phyloP scores from a whole-genome alignment of 2,329 filamentous ascomycete species.

The Xylaria sp. region DNA sequence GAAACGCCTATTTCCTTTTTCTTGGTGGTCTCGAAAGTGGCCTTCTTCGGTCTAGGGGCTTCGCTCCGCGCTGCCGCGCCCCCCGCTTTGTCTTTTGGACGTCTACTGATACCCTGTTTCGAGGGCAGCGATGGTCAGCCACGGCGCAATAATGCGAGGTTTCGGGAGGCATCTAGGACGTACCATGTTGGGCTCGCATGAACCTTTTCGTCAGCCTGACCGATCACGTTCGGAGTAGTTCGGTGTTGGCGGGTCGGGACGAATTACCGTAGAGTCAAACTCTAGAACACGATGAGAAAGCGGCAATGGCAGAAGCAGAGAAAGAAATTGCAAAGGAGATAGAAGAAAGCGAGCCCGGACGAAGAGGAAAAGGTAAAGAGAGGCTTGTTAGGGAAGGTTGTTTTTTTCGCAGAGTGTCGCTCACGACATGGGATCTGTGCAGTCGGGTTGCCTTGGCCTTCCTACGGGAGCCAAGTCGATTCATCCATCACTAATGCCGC shows the following conservation, averaged over 20 bases:
- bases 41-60: slow-evolving; percentile 82
- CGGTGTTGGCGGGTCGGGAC: not conserved
- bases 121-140: slow-evolving; percentile 27
- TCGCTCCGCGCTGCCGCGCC: slow-evolving; percentile 47
- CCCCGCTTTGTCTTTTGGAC: slow-evolving; percentile 54
- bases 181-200: slow-evolving; percentile 43
- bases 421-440: slow-evolving; percentile 11
- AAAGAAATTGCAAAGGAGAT: not conserved
- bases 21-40: slow-evolving; percentile 92
- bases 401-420: slow-evolving; percentile 21
- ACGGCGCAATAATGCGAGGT: not conserved
- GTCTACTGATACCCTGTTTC: slow-evolving; percentile 55
- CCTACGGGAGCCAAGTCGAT: slow-evolving; percentile 20
- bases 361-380: not conserved
- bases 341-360: too few relatives aligned
- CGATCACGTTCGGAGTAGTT: slow-evolving; percentile 7
- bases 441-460: slow-evolving; percentile 22
- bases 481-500: slow-evolving; percentile 32
- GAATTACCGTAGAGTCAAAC: slow-evolving; percentile 12
- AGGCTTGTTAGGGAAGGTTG: slow-evolving; percentile 13
- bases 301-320: slow-evolving; percentile 7
- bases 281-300: not conserved
- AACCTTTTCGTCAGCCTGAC: slow-evolving; percentile 30
- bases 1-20: slow-evolving; percentile 99
- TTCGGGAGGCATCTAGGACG: slow-evolving; percentile 11